Base-by-base conservation (phyloP, 306 rosid genomes). In the Argentina anserina region DNA sequence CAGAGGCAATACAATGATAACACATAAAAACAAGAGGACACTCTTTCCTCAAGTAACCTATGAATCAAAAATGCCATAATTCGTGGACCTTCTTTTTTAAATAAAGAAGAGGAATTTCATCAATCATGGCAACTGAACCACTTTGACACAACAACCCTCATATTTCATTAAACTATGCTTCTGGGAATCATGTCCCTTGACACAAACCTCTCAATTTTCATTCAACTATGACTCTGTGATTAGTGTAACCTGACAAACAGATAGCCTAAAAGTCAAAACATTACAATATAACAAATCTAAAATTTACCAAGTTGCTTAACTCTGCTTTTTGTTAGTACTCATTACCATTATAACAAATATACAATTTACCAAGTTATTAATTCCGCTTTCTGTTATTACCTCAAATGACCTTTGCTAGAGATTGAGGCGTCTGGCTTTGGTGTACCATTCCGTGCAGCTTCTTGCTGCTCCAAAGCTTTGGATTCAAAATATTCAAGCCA, bases 401-500 rank as follows among this genome's bases (percentile, higher is more conserved):
- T 94, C 66, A 94, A 79, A 79, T 94, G 98, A 77, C 98, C 98
- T 75, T 94, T 94, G 87, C 98, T 94, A 80, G 98, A 94, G 80
- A 94, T 94, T 49, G 98, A 94, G 69, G 97, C 98, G 85, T 94
- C 98, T 75, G 98, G 95, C 82, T 94, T 94, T 56, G 98, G 98
- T 66, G 98, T 89, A 72, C 98, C 98, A 67, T 89, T 92, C 28
- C 97, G 90, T 36, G 97, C 97, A 82, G 98, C 98, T 80, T 94
- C 98, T 81, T 91, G 98, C 83, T 94, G 98, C 87, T 94, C 98
- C 53, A 94, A 72, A 85, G 98, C 96, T 88, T 94, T 94, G 42
- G 98, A 94, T 86, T 94, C 98, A 6, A 94, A 94, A 87, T 94
- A 94, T 85, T 94, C 98, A 5, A 94, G 96, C 98, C 98, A 94